Conservation (phyloP, 768 basidiomycete species). For the Termitomyces titanicus region DNA sequence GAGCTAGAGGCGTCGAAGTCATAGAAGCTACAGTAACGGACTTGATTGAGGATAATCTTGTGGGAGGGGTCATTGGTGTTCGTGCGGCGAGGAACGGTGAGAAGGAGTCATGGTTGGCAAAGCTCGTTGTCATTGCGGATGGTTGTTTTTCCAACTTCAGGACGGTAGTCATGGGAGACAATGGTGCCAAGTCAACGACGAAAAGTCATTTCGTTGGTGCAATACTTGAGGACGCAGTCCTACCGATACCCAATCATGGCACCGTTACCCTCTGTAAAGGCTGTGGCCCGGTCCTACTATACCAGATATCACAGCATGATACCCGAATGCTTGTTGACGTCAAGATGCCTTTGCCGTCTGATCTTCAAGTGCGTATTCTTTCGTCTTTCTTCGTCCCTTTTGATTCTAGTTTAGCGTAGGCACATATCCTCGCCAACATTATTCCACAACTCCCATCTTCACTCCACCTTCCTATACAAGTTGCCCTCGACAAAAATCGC, state of each 20-base stretch:
- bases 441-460: conserved; percentile 77
- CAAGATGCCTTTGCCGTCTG: conserved; percentile 75
- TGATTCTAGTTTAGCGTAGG: conserved; percentile 30
- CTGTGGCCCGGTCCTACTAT: conserved; percentile 85
- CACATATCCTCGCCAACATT: conserved; percentile 68
- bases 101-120: conserved; percentile 61
- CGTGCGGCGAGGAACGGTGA: conserved; percentile 48
- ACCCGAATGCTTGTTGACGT: conserved; percentile 94
- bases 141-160: conserved; percentile 96
- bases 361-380: conserved; percentile 58
- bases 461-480: conserved; percentile 61
- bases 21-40: conserved; percentile 84
- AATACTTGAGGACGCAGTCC: conserved; percentile 69
- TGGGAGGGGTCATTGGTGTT: conserved; percentile 62
- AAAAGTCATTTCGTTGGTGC: conserved; percentile 84
- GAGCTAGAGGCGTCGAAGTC: conserved; percentile 65
- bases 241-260: conserved; percentile 79
- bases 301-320: conserved; percentile 86
- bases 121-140: conserved; percentile 86
- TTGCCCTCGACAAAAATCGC: conserved; percentile 74
- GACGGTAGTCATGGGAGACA: conserved; percentile 52
- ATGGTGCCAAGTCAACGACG: conserved; percentile 47
- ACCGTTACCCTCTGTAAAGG: conserved; percentile 81
- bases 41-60: conserved; percentile 54
- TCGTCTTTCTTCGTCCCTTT: not conserved